These are phyloP conservation scores for Colletotrichum falcatum DNA, from an alignment of 2,329 filamentous ascomycete genomes.

Conservation along the genomic window DNA sequence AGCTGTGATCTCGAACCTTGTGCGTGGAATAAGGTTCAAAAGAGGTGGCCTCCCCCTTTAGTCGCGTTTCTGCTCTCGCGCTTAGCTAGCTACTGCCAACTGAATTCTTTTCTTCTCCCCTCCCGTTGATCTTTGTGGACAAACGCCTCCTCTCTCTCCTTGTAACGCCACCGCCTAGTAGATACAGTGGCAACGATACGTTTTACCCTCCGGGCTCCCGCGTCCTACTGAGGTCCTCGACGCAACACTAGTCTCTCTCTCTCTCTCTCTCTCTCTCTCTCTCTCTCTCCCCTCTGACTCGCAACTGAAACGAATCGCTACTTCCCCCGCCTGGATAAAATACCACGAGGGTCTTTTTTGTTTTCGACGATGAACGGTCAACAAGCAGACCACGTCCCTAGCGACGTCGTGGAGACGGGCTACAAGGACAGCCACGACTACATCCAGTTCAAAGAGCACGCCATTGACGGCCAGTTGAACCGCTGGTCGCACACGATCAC, in stretches of 20 bases:
- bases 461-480: constrained; percentile 74
- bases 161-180: background rate
- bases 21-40: constrained; percentile 30
- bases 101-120: background rate
- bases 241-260: background rate
- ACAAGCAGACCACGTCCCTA: constrained; percentile 22
- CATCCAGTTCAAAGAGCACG: constrained; percentile 64
- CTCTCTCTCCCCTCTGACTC: background rate
- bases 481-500: constrained; percentile 88
- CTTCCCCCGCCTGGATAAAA: background rate
- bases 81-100: background rate
- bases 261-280: background rate
- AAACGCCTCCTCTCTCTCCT: background rate
- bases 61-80: background rate
- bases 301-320: background rate
- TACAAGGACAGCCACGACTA: constrained; percentile 65
- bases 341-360: background rate
- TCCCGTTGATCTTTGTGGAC: background rate
- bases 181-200: background rate
- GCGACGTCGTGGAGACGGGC: constrained; percentile 21
- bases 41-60: constrained; percentile 16
- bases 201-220: background rate
- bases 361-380: constrained; percentile 21
- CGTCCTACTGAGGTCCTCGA: background rate
- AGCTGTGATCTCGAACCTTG: constrained; percentile 2